Conservation (phyloP, 2,329 filamentous ascomycete species). For the Bipolaris oryzae region DNA sequence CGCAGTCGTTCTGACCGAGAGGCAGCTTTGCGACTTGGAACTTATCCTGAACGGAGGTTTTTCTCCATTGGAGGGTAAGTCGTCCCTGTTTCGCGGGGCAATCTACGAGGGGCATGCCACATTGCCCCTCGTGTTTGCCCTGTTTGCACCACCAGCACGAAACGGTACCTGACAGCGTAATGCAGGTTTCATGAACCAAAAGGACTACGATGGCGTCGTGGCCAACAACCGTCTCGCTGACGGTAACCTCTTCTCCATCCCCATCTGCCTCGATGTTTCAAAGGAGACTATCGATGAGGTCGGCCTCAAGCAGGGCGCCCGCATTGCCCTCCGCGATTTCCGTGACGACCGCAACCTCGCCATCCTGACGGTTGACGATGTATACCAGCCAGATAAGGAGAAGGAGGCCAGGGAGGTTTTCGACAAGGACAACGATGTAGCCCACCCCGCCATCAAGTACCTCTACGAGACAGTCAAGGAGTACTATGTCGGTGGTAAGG, state of each 20-base stretch:
- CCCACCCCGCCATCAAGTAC: conserved; percentile 91
- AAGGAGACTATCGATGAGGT: conserved; percentile 75
- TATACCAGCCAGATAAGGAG: conserved; percentile 95
- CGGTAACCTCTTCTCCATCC: conserved; percentile 93
- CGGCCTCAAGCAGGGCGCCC: conserved; percentile 77
- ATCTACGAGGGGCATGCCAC: conserved; percentile 12
- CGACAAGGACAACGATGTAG: conserved; percentile 86
- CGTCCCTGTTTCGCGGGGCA: conserved; percentile 19
- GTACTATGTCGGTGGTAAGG: conserved; percentile 93
- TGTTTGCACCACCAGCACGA: conserved; percentile 23
- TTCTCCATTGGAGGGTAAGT: conserved; percentile 91
- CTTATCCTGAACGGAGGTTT: conserved; percentile 97
- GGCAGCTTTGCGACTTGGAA: conserved; percentile 97
- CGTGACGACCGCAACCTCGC: conserved; percentile 95
- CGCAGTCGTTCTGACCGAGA: conserved; percentile 83
- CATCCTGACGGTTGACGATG: conserved; percentile 92
- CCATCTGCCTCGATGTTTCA: conserved; percentile 89
- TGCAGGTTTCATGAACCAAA: conserved; percentile 92
- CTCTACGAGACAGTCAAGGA: conserved; percentile 81
- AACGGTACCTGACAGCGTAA: conserved; percentile 10
- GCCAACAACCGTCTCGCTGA: conserved; percentile 83
- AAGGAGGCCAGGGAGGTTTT: conserved; percentile 95
- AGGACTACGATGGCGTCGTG: conserved; percentile 95
- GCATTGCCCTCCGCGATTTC: conserved; percentile 90
- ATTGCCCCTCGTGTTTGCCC: conserved; percentile 37